A percentile compares a stretch with the other conserved stretches of the same genome.
Conservation (phyloP, 1,139 yeast genomes). For the Hanseniaspora sp. region DNA sequence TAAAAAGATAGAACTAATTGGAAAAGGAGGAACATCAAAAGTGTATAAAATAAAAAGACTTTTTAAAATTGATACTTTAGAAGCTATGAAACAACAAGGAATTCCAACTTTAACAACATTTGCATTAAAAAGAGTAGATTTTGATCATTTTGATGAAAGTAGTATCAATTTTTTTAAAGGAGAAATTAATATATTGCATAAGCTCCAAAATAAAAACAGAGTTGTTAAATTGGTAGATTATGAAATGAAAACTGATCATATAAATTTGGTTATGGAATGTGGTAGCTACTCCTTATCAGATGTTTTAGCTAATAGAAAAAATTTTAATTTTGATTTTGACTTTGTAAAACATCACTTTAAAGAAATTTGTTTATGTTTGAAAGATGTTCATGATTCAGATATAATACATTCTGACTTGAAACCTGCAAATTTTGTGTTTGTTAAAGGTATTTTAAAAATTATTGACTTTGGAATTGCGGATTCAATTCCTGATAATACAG, state of each 20-base stretch:
- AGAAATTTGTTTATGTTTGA: conserved; percentile 73
- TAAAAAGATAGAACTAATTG: conserved; percentile 67
- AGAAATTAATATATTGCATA: conserved; percentile 65
- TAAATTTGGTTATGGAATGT: conserved; percentile 82
- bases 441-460: conserved; percentile 70
- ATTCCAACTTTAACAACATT: conserved; percentile 44
- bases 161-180: conserved; percentile 76
- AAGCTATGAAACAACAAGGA: conserved; percentile 3
- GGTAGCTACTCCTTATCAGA: conserved; percentile 88
- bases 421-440: conserved; percentile 89
- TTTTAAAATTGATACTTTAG: background rate
- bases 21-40: conserved; percentile 88
- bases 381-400: conserved; percentile 76
- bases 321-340: conserved; percentile 52
- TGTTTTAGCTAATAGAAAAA: conserved; percentile 52
- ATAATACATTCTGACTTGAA: conserved; percentile 91
- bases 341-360: conserved; percentile 73
- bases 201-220: conserved; percentile 50
- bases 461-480: conserved; percentile 96
- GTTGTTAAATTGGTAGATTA: conserved; percentile 74
- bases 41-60: conserved; percentile 63
- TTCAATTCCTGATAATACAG: conserved; percentile 85
- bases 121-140: conserved; percentile 74
- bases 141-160: conserved; percentile 68
- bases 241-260: conserved; percentile 51